Conservation (phyloP, 2,329 filamentous ascomycete genomes). For the Aspergillus sp. region DNA sequence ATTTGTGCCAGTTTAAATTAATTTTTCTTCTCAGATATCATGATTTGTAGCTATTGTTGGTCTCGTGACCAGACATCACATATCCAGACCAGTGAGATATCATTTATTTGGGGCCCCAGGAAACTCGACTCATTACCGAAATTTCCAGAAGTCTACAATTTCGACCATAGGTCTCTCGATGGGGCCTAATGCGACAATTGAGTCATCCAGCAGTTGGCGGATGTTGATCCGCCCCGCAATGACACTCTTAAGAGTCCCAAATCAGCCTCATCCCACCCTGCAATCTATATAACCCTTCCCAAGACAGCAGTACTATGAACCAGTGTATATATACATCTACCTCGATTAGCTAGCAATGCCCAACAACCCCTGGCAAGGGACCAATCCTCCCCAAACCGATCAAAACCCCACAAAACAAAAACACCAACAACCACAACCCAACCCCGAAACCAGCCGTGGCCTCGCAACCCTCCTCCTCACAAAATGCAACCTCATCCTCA, state of each 20-base stretch:
- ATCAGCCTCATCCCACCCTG: neutral
- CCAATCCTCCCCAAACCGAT: neutral
- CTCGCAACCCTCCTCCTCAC: slow-evolving; percentile 28
- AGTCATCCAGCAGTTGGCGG: neutral
- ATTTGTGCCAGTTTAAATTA: neutral
- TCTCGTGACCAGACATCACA: neutral
- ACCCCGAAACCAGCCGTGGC: slow-evolving; percentile 7
- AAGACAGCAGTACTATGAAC: neutral
- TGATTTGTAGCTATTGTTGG: neutral
- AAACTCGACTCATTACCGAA: neutral
- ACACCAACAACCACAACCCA: neutral
- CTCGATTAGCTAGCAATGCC: too few species aligned
- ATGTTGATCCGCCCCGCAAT: neutral
- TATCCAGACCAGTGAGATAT: neutral
- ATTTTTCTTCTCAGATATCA: neutral
- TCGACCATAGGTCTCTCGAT: neutral
- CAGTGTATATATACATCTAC: too few species aligned
- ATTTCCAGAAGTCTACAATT: neutral
- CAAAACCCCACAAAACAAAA: neutral
- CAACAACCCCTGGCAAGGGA: neutral
- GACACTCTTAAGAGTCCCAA: neutral
- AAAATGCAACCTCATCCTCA: slow-evolving; percentile 36
- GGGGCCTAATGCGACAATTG: neutral
- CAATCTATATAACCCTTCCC: neutral
- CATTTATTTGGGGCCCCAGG: neutral